Percentiles rank a stretch among this genome's conserved stretches.
Conservation (phyloP, 768 basidiomycete genomes). For the Lactarius indigo region DNA sequence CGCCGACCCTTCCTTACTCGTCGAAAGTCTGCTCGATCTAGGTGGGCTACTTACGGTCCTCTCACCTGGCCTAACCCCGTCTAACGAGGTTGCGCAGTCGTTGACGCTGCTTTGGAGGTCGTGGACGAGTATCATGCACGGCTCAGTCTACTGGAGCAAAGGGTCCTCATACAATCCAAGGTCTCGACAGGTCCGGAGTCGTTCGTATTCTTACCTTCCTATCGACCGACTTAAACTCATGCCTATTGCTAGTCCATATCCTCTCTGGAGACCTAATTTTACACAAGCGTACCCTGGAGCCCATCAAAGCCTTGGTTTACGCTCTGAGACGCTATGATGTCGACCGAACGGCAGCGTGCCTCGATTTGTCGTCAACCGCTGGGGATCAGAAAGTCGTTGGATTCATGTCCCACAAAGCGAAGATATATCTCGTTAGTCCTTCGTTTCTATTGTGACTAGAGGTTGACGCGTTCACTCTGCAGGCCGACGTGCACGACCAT, state of each 20-base stretch:
- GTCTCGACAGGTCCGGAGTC: conserved; percentile 58
- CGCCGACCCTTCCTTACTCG: conserved; percentile 63
- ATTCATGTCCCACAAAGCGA: conserved; percentile 65
- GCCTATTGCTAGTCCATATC: conserved; percentile 55
- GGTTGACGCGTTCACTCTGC: background rate
- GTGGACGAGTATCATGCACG: conserved; percentile 65
- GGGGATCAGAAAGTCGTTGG: conserved; percentile 43
- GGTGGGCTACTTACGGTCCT: conserved; percentile 28
- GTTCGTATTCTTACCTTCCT: conserved; percentile 36
- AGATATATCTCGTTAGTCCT: conserved; percentile 57
- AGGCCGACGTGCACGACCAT: conserved; percentile 76
- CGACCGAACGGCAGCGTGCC: conserved; percentile 59
- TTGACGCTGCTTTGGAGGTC: conserved; percentile 64
- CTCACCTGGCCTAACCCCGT: background rate
- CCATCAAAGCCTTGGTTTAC: conserved; percentile 65
- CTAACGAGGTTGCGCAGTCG: conserved; percentile 40
- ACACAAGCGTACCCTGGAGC: conserved; percentile 70
- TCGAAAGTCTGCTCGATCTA: conserved; percentile 65
- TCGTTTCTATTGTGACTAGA: background rate
- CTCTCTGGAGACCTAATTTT: conserved; percentile 70
- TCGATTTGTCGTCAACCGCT: conserved; percentile 35
- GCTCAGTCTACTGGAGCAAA: conserved; percentile 57
- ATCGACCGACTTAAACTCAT: background rate
- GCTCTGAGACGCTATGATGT: conserved; percentile 67
- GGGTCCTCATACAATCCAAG: conserved; percentile 55